Evolutionary conservation across 108 stramenopile species (phyloP), one percentile per base, ranked within the genome.

Genomic region (Nitzschia sp.): DNA sequence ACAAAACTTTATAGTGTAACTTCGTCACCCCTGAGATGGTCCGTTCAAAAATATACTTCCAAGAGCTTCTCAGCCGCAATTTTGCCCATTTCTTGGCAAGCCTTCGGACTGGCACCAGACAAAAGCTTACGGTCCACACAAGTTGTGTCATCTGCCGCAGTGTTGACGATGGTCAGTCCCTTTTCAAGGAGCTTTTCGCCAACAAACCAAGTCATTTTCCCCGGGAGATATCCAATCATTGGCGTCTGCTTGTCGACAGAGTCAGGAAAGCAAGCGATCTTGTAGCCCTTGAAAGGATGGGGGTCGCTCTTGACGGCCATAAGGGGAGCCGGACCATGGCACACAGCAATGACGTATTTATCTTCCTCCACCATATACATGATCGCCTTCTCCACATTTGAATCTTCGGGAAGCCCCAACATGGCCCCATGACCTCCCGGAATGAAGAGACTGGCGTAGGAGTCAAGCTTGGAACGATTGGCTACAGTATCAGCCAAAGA

Each of bases 361-460:
- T 54, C 62, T 15, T 74, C 29, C 21, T 59, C 66, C 9, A 58
- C 48, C 13, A 61, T 44, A n/a, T 53, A 57, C 26, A 41, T 32
- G 3, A 74, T 23, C 3, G 66, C 11, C 25, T 65, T 67, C 4
- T 55, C 73, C 17, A 74, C 15, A 26, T 74, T 53, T n/a, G 11
- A 15, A 52, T 63, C 65, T 38, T 58, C 45, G 3, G 73, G 73
- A 17, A 74, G 53, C 28, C 35, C 52, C 16, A 74, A 25, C 73
- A 74, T 74, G 45, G 73, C 73, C 16, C 73, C 73, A 59, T 74
- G 73, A 2, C 73, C 73, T 34, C 73, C 73, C 28, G 73, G 73
- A 54, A 68, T 58, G 32, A 59, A 74, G 19, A 74, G 23, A 11
- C 53, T 35, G 8, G 53, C 32, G 41, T 74, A 74, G n/a, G 28